These are phyloP conservation scores for Canavalia gladiata DNA, from an alignment of 306 rosid species.

Conservation along the genomic window DNA sequence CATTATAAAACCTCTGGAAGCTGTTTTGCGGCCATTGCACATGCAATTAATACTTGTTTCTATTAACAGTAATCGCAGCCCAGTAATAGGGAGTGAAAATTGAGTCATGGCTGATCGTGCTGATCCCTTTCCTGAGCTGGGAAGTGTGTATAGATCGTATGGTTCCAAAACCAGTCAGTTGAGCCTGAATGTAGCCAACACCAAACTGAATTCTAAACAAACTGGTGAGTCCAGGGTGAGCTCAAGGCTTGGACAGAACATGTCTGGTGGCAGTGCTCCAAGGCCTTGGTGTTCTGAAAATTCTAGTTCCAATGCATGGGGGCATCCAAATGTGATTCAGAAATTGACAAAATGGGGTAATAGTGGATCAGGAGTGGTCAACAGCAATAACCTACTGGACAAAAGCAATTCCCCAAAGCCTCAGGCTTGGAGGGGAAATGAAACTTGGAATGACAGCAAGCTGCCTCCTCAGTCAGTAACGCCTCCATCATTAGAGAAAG, in stretches of 20 bases:
- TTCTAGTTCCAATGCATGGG: conserved; percentile 51
- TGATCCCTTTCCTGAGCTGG: conserved; percentile 55
- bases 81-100: conserved; percentile 15
- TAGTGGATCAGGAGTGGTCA: conserved; percentile 29
- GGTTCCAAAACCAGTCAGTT: conserved; percentile 36
- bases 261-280: conserved; percentile 42
- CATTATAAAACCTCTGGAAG: conserved; percentile 11
- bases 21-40: not conserved
- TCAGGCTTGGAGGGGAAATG: conserved; percentile 26
- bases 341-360: conserved; percentile 35
- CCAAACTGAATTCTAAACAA: conserved; percentile 36
- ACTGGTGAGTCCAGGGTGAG: conserved; percentile 10
- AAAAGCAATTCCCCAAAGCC: conserved; percentile 21
- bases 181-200: conserved; percentile 18
- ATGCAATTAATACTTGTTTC: conserved; percentile 1
- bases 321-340: conserved; percentile 18
- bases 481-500: not conserved
- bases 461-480: conserved; percentile 4
- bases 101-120: conserved; percentile 49
- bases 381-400: conserved; percentile 39
- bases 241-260: conserved; percentile 2
- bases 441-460: conserved; percentile 15
- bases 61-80: conserved; percentile 5
- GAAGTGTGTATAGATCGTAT: conserved; percentile 47
- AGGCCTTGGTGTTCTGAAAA: conserved; percentile 44